Evolutionary conservation across 2,329 filamentous ascomycete species (phyloP).

Genomic region (Aspergillus intermedius): DNA sequence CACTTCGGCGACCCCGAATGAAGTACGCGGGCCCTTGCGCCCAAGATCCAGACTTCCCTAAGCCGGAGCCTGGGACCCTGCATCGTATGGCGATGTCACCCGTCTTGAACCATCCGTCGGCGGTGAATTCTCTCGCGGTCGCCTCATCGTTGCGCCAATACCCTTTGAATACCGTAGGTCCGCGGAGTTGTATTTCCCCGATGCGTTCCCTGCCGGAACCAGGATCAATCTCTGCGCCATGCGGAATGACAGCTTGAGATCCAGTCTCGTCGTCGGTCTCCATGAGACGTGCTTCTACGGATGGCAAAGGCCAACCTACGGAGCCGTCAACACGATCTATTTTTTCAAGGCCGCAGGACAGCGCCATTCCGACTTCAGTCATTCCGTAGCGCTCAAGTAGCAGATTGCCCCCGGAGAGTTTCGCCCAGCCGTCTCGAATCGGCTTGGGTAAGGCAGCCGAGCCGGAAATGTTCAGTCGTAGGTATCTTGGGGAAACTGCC

Average conservation of each 20-base stretch:
- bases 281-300: conserved; percentile 77
- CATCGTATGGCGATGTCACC: conserved; percentile 69
- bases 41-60: conserved; percentile 39
- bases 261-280: conserved; percentile 63
- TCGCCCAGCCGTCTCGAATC: conserved; percentile 74
- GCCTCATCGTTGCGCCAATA: conserved; percentile 87
- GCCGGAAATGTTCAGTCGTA: conserved; percentile 88
- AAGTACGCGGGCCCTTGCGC: conserved; percentile 60
- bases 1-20: conserved; percentile 78
- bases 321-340: conserved; percentile 78
- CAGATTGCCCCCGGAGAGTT: conserved; percentile 72
- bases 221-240: conserved; percentile 53
- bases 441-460: conserved; percentile 90
- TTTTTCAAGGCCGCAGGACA: conserved; percentile 77
- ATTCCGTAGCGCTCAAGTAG: conserved; percentile 95
- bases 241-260: conserved; percentile 52
- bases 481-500: conserved; percentile 65
- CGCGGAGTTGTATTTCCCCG: conserved; percentile 90
- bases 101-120: conserved; percentile 83
- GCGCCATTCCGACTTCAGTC: conserved; percentile 98
- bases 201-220: conserved; percentile 57
- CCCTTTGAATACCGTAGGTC: conserved; percentile 83
- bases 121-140: conserved; percentile 72
- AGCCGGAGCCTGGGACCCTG: conserved; percentile 29
- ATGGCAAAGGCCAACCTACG: conserved; percentile 89